Evolutionary conservation across 345 rosid species (phyloP).

Genomic region (Raphanus raphanistrum): DNA sequence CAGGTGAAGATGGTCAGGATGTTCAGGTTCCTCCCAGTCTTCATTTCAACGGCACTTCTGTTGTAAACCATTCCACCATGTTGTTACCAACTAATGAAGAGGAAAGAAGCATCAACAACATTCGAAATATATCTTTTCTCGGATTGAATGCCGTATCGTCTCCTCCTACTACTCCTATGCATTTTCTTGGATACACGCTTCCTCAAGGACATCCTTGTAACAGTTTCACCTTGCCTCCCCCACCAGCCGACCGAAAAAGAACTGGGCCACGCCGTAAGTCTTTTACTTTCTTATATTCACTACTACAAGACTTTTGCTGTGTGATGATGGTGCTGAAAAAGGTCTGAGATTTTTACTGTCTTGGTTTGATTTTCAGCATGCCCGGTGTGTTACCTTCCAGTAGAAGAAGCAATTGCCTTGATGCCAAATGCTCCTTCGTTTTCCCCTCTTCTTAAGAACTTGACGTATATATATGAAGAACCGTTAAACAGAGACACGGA

Average conservation of each 20-base stretch:
- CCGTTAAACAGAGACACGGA: constrained; percentile 57
- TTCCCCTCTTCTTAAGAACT: constrained; percentile 73
- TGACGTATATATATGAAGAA: constrained; percentile 75
- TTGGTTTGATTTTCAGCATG: constrained; percentile 66
- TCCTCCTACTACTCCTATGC: constrained; percentile 48
- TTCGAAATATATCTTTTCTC: constrained; percentile 34
- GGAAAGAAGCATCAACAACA: constrained; percentile 10
- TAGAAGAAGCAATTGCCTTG: constrained; percentile 84
- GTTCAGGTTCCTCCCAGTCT: constrained; percentile 47
- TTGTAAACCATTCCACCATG: constrained; percentile 29
- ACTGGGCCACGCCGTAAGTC: constrained; percentile 96
- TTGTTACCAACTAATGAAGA: constrained; percentile 33
- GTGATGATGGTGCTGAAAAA: constrained; percentile 4
- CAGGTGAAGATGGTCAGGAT: constrained; percentile 77
- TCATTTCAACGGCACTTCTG: constrained; percentile 42
- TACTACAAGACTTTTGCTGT: constrained; percentile 9
- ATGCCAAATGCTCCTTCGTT: constrained; percentile 88
- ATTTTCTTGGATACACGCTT: constrained; percentile 87
- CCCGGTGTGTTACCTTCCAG: constrained; percentile 96
- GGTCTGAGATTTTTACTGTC: constrained; percentile 5
- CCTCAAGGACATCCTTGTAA: constrained; percentile 94
- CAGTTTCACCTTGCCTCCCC: constrained; percentile 87
- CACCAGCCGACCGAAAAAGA: constrained; percentile 94
- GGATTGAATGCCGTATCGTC: constrained; percentile 18
- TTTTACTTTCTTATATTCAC: background rate